A percentile compares a stretch with the other conserved stretches of the same genome.
Conservation (phyloP, 2,329 filamentous ascomycete species). For the Fusarium anguioides region DNA sequence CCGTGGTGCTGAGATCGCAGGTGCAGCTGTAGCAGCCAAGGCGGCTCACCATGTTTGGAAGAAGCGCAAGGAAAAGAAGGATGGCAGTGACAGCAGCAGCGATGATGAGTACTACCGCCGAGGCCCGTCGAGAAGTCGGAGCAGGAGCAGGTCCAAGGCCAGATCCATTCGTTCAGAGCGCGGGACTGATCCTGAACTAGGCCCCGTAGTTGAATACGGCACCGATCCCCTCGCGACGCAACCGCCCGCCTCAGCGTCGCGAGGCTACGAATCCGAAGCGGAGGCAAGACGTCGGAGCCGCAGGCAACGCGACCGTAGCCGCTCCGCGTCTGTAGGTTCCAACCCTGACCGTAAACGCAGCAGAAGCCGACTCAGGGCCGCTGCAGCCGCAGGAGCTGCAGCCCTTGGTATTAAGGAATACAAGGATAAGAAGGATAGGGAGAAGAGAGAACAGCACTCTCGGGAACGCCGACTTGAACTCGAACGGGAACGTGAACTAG, state of each 20-base stretch:
- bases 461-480: conserved; percentile 47
- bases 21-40: conserved; percentile 69
- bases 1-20: conserved; percentile 70
- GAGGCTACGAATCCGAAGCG: conserved; percentile 61
- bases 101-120: conserved; percentile 53
- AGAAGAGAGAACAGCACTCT: conserved; percentile 51
- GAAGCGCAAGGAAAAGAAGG: conserved; percentile 70
- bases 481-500: conserved; percentile 38
- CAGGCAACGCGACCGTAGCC: conserved; percentile 53
- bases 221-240: conserved; percentile 64
- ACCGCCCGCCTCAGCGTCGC: conserved; percentile 50
- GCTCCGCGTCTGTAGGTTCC: conserved; percentile 48
- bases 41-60: conserved; percentile 72
- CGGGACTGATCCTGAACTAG: conserved; percentile 73
- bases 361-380: conserved; percentile 64
- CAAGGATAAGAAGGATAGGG: conserved; percentile 56
- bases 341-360: conserved; percentile 60
- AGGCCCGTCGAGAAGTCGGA: conserved; percentile 52
- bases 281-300: conserved; percentile 57
- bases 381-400: conserved; percentile 69
- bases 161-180: conserved; percentile 62
- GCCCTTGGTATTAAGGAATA: conserved; percentile 73
- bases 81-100: conserved; percentile 51
- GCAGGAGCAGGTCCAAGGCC: conserved; percentile 64
- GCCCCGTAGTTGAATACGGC: conserved; percentile 73